These are phyloP conservation scores for Colletotrichum chlorophyti DNA, from an alignment of 2,329 filamentous ascomycete species.

Conservation along the genomic window DNA sequence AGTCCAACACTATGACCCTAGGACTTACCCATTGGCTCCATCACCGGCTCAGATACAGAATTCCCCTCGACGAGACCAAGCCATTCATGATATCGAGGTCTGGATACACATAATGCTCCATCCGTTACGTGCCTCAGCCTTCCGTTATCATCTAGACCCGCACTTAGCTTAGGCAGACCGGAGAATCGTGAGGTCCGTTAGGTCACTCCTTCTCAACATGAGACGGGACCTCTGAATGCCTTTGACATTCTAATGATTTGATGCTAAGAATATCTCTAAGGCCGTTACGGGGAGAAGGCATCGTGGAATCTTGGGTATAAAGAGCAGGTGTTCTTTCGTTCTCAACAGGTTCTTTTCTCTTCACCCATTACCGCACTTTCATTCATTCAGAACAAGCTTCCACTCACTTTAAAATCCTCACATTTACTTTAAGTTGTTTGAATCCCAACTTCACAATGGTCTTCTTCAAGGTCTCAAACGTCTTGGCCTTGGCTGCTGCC, in stretches of 20 bases:
- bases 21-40: too few relatives aligned
- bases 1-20: too few relatives aligned
- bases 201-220: not conserved
- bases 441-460: slow-evolving; percentile 14
- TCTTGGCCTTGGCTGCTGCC: slow-evolving; percentile 11
- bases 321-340: not conserved
- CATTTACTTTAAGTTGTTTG: not conserved
- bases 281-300: too few relatives aligned
- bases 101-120: too few relatives aligned
- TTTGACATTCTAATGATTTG: not conserved
- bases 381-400: not conserved
- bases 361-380: slow-evolving; percentile 1
- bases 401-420: not conserved
- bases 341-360: not conserved
- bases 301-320: too few relatives aligned
- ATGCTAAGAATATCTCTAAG: too few relatives aligned
- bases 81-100: too few relatives aligned
- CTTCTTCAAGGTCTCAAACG: slow-evolving; percentile 11
- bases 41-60: too few relatives aligned
- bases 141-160: too few relatives aligned
- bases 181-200: not conserved
- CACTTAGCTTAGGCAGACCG: not conserved
- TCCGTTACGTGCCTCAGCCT: too few relatives aligned
- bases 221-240: too few relatives aligned
- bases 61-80: too few relatives aligned